Percentiles rank a stretch among this genome's conserved stretches.
Evolutionary conservation across 2,329 filamentous ascomycete species (phyloP).

Genomic region (Cladophialophora yegresii): DNA sequence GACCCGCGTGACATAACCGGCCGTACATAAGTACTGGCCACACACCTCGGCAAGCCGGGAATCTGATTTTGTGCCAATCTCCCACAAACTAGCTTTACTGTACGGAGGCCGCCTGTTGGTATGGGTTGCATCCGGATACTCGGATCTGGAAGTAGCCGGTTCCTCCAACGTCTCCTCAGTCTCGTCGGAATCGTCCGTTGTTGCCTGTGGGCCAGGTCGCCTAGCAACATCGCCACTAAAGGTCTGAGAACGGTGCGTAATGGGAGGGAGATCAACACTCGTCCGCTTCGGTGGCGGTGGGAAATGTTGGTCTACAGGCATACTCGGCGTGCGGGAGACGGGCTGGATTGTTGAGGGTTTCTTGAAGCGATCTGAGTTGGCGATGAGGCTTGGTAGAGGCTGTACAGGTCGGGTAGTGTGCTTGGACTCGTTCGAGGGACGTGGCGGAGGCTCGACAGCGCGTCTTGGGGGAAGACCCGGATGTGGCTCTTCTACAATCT

Average conservation of each 20-base stretch:
- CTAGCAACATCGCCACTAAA: constrained; percentile 18
- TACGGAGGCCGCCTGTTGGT: constrained; percentile 81
- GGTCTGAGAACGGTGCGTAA: constrained; percentile 21
- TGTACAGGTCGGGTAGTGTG: constrained; percentile 18
- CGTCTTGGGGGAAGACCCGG: constrained; percentile 53
- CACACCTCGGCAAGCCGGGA: constrained; percentile 83
- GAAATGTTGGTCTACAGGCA: constrained; percentile 36
- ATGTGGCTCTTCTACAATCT: constrained; percentile 42
- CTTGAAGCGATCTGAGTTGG: constrained; percentile 26
- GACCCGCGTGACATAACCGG: constrained; percentile 80
- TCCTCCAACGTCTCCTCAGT: constrained; percentile 51
- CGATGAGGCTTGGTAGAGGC: neutral
- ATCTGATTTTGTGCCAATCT: constrained; percentile 84
- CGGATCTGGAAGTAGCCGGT: constrained; percentile 55
- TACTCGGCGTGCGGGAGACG: constrained; percentile 30
- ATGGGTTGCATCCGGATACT: constrained; percentile 81
- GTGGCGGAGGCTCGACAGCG: constrained; percentile 38
- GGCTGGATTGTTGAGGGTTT: constrained; percentile 24
- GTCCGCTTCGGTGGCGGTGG: constrained; percentile 42
- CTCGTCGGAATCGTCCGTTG: constrained; percentile 55
- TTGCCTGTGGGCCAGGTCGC: constrained; percentile 27
- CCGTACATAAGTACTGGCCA: constrained; percentile 82
- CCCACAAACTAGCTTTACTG: constrained; percentile 69
- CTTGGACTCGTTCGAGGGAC: constrained; percentile 34
- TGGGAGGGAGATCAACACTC: constrained; percentile 25